A percentile compares a stretch with the other conserved stretches of the same genome.
These are phyloP conservation scores for Mycosphaerella arachidis DNA, from an alignment of 2,329 filamentous ascomycete species.

Conservation along the genomic window DNA sequence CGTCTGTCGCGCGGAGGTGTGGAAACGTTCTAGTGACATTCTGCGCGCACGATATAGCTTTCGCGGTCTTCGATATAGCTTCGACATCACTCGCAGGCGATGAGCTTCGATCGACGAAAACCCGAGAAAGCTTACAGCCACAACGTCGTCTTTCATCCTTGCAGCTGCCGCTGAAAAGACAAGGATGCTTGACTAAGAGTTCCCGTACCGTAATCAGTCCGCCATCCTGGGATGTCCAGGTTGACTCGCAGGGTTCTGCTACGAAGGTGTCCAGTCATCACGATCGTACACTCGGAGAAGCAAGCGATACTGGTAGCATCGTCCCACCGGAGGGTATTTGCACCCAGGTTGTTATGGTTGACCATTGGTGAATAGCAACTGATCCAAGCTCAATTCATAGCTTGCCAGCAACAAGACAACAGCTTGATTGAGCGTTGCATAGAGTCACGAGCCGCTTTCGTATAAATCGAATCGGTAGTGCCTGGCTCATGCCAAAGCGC, in stretches of 20 bases:
- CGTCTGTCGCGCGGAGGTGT: background rate
- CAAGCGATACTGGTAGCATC: background rate
- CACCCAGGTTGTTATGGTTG: no score
- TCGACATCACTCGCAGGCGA: background rate
- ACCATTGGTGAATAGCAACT: no score
- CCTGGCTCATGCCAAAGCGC: no score
- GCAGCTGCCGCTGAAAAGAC: conserved; percentile 1
- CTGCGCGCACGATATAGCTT: conserved; percentile 4
- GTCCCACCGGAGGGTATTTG: no score
- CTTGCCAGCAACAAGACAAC: no score
- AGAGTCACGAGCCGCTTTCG: no score
- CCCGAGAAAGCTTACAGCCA: background rate
- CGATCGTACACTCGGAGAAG: background rate
- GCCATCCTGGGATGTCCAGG: conserved; percentile 9
- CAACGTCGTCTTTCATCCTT: background rate
- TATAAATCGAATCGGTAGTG: no score
- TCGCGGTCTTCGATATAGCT: conserved; percentile 11
- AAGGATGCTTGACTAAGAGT: conserved; percentile 9
- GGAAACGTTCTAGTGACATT: conserved; percentile 14
- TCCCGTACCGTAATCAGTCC: conserved; percentile 9
- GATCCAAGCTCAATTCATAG: no score
- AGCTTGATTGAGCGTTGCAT: no score
- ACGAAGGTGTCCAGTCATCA: conserved; percentile 1
- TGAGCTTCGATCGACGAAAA: background rate
- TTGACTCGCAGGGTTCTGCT: conserved; percentile 13